These are phyloP conservation scores for Neurospora sp. DNA, from an alignment of 495 filamentous ascomycete genomes.

Conservation along the genomic window DNA sequence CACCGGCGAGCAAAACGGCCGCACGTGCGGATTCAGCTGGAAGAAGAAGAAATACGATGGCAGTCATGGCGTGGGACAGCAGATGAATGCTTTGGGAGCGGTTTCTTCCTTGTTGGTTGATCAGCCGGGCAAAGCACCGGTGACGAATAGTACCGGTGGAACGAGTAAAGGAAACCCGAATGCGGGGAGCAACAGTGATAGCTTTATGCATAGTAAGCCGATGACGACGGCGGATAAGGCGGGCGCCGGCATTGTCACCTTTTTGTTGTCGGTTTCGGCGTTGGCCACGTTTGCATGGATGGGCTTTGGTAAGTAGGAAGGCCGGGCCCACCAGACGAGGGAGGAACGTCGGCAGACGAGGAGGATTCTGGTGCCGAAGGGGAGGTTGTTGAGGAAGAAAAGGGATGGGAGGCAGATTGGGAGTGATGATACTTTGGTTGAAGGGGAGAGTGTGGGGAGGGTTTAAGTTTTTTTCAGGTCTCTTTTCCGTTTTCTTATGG, in stretches of 20 bases:
- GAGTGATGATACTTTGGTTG: neutral
- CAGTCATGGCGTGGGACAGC: constrained; percentile 50
- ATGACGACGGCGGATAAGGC: constrained; percentile 53
- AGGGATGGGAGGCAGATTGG: neutral
- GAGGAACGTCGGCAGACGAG: neutral
- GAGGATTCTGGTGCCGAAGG: neutral
- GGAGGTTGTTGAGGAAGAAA: neutral
- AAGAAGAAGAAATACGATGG: constrained; percentile 48
- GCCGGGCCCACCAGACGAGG: neutral
- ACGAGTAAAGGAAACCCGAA: constrained; percentile 53
- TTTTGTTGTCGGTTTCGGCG: constrained; percentile 28
- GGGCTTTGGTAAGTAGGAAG: constrained; percentile 23
- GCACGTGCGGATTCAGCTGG: constrained; percentile 65
- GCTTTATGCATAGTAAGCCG: constrained; percentile 10
- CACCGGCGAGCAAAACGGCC: constrained; percentile 44
- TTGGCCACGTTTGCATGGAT: constrained; percentile 38
- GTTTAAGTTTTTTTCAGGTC: neutral
- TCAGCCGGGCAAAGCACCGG: constrained; percentile 28
- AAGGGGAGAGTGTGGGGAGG: neutral
- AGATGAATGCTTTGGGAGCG: constrained; percentile 59
- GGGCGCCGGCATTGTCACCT: constrained; percentile 56
- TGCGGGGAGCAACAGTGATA: constrained; percentile 37
- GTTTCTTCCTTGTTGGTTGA: constrained; percentile 45
- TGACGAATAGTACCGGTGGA: constrained; percentile 50
- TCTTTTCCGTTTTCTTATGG: neutral